Evolutionary conservation across 2,329 filamentous ascomycete species (phyloP).

Genomic region (Tolypocladium tundrense): DNA sequence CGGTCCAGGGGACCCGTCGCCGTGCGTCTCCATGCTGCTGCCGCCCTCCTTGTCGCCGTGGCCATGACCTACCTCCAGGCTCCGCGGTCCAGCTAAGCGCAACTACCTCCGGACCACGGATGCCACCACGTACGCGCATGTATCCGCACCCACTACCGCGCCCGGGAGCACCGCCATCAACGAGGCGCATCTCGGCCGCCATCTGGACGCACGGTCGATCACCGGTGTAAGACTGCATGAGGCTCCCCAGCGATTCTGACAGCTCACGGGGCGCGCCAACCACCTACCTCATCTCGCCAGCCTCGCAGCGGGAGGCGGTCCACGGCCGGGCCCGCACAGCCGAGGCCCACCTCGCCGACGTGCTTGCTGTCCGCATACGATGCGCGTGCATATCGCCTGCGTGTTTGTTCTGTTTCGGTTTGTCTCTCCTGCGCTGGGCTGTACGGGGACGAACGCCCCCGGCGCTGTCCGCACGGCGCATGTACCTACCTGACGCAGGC

Average conservation of each 20-base stretch:
- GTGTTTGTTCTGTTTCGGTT: background rate
- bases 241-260: constrained; percentile 4
- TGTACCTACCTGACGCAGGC: background rate
- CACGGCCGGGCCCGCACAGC: background rate
- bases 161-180: background rate
- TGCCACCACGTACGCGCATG: background rate
- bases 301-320: background rate
- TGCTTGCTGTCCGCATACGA: background rate
- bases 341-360: background rate
- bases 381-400: background rate
- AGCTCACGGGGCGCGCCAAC: background rate
- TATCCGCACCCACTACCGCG: background rate
- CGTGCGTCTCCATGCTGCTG: background rate
- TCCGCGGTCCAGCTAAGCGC: background rate
- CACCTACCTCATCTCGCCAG: background rate
- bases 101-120: background rate
- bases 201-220: constrained; percentile 11
- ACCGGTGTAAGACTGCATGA: constrained; percentile 11
- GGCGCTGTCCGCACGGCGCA: background rate
- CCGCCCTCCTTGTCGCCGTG: background rate
- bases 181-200: constrained; percentile 2
- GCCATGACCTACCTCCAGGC: background rate
- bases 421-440: background rate
- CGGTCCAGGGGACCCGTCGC: background rate
- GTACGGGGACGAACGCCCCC: background rate